A percentile compares a stretch with the other conserved stretches of the same genome.
phyloP scores from a whole-genome alignment of 2,329 filamentous ascomycete species.

The Pseudogymnoascus sp. region DNA sequence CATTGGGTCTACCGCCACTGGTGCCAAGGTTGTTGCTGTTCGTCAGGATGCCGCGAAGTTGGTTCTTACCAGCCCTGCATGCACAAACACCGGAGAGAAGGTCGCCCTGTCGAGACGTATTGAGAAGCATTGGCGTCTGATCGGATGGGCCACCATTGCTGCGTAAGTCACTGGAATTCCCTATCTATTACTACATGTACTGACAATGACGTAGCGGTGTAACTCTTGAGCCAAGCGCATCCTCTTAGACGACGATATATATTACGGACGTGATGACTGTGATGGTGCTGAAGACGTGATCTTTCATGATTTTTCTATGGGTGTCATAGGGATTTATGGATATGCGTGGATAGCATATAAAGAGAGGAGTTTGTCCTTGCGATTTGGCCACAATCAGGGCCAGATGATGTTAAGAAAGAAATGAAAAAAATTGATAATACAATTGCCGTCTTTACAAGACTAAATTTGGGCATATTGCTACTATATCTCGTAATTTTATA shows the following conservation, averaged over 20 bases:
- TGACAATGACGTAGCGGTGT: conserved; percentile 24
- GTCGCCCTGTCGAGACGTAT: conserved; percentile 93
- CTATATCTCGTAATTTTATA: not conserved
- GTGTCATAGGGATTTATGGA: conserved; percentile 9
- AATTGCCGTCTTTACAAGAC: not conserved
- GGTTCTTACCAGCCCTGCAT: conserved; percentile 83
- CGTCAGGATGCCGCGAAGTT: conserved; percentile 97
- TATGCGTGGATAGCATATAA: conserved; percentile 9
- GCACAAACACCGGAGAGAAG: conserved; percentile 97
- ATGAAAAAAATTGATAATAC: conserved; percentile 8
- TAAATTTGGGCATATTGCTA: not conserved
- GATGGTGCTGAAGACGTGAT: conserved; percentile 8
- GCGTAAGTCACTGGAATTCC: conserved; percentile 38
- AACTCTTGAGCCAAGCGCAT: conserved; percentile 26
- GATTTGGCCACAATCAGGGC: conserved; percentile 6
- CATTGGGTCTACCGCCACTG: conserved; percentile 94
- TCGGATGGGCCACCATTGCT: conserved; percentile 80
- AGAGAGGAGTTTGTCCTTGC: conserved; percentile 9
- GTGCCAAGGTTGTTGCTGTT: conserved; percentile 93
- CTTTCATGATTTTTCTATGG: conserved; percentile 9
- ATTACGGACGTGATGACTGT: conserved; percentile 9
- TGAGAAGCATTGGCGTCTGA: conserved; percentile 97
- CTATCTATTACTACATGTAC: not conserved
- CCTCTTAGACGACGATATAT: conserved; percentile 13
- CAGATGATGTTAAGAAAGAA: conserved; percentile 4